Conservation (phyloP, 257 asterid genomes). For the Jasminum sambac region DNA sequence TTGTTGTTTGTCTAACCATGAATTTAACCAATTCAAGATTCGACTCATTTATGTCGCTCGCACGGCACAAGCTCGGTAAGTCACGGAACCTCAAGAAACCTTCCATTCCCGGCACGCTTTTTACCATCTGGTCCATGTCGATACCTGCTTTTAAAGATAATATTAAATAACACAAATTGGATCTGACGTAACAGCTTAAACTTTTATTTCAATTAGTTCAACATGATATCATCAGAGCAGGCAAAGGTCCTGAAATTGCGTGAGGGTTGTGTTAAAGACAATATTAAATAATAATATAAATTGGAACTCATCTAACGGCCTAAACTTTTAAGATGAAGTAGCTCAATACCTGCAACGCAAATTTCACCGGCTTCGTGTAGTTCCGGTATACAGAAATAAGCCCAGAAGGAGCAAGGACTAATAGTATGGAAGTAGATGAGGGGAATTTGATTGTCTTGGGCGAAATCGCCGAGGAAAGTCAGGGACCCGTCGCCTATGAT, state of each 20-base stretch:
- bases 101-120: constrained; percentile 41
- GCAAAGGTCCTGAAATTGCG: no score
- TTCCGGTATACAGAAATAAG: constrained; percentile 22
- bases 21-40: not conserved
- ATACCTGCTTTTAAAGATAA: no score
- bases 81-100: constrained; percentile 36
- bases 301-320: no score
- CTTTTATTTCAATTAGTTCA: no score
- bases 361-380: constrained; percentile 37
- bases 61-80: constrained; percentile 39
- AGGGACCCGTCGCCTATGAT: constrained; percentile 28
- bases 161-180: no score
- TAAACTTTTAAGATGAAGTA: no score
- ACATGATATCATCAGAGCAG: not conserved
- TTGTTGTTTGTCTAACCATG: constrained; percentile 15
- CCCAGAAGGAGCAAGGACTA: constrained; percentile 35
- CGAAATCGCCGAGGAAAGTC: constrained; percentile 17
- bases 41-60: not conserved
- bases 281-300: no score
- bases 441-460: constrained; percentile 30
- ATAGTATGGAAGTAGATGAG: constrained; percentile 31
- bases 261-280: no score
- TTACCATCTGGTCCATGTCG: constrained; percentile 25
- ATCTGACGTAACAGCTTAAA: no score
- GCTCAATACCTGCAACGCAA: constrained; percentile 35